Evolutionary conservation across 768 basidiomycete species (phyloP).

Genomic region (Amylocystis lapponica): DNA sequence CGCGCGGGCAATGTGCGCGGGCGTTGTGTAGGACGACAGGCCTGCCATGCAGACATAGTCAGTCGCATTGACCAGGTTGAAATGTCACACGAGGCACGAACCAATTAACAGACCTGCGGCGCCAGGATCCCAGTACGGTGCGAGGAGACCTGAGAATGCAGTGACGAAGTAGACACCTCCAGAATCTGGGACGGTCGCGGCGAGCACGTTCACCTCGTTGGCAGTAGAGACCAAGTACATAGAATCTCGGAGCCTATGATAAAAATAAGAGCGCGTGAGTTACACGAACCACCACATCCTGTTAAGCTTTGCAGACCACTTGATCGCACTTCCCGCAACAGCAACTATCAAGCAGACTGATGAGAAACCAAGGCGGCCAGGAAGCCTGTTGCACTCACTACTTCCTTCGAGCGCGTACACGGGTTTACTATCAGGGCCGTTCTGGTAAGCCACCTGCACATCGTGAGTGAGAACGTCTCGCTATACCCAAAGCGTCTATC

Average conservation of each 20-base stretch:
- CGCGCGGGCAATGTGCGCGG: conserved; percentile 89
- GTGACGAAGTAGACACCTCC: conserved; percentile 97
- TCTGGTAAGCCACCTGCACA: conserved; percentile 79
- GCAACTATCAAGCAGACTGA: conserved; percentile 56
- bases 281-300: background rate
- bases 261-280: background rate
- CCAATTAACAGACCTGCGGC: conserved; percentile 87
- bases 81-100: too few relatives aligned
- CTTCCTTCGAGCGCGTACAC: conserved; percentile 94
- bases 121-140: conserved; percentile 95
- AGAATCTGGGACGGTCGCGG: conserved; percentile 66
- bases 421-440: conserved; percentile 70
- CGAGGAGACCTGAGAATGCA: conserved; percentile 91
- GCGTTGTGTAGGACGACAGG: conserved; percentile 82
- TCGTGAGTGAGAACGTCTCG: background rate
- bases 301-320: conserved; percentile 49
- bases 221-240: conserved; percentile 79
- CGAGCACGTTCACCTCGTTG: conserved; percentile 79
- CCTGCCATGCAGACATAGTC: conserved; percentile 34
- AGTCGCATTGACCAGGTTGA: background rate
- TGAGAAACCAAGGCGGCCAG: too few relatives aligned
- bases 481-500: too few relatives aligned
- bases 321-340: conserved; percentile 92
- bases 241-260: conserved; percentile 81
- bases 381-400: too few relatives aligned